phyloP scores from a whole-genome alignment of 2,329 filamentous ascomycete genomes.

The Gnomoniopsis smithogilvyi region DNA sequence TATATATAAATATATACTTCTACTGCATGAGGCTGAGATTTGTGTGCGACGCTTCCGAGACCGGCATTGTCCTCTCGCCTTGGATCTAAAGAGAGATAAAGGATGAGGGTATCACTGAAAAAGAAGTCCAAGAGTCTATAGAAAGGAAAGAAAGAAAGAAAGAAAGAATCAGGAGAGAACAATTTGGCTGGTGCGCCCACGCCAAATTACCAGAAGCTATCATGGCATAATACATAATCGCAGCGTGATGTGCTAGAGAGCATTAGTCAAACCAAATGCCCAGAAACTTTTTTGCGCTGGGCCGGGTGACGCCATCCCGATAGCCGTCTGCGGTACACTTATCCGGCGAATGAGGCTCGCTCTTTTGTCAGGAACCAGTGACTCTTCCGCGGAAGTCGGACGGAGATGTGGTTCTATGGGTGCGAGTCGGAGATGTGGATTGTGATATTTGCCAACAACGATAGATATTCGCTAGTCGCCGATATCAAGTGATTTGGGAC shows the following conservation, averaged over 20 bases:
- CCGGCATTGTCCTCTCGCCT: not conserved
- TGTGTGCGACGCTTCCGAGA: constrained; percentile 5
- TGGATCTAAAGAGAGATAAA: not conserved
- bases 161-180: not conserved
- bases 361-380: constrained; percentile 1
- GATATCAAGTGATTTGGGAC: too few species aligned
- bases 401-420: not conserved
- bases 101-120: constrained; percentile 2
- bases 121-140: not conserved
- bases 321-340: constrained; percentile 14
- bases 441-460: not conserved
- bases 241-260: not conserved
- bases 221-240: not conserved
- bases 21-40: not conserved
- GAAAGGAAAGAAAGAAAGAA: not conserved
- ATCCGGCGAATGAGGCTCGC: constrained; percentile 11
- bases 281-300: constrained; percentile 14
- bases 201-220: not conserved
- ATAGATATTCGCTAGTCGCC: too few species aligned
- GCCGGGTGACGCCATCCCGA: constrained; percentile 21
- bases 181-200: not conserved
- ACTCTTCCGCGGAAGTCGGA: not conserved
- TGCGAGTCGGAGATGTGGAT: not conserved
- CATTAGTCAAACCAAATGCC: not conserved
- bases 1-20: too few species aligned